Evolutionary conservation across 2,329 filamentous ascomycete genomes (phyloP).

Genomic region (Clonostachys rosea): DNA sequence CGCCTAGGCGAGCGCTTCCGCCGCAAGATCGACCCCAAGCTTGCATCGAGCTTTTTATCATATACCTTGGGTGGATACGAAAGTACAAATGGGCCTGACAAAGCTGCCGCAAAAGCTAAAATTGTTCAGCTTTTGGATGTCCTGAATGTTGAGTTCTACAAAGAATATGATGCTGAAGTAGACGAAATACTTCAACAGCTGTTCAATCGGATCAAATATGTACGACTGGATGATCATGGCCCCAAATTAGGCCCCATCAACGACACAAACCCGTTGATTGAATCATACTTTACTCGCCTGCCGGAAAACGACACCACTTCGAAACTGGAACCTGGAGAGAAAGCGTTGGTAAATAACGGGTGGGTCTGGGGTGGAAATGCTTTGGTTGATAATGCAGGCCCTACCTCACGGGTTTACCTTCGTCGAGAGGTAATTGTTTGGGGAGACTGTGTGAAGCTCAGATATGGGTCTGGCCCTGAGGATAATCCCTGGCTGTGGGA

Average conservation of each 20-base stretch:
- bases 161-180: conserved; percentile 84
- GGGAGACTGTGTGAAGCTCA: conserved; percentile 96
- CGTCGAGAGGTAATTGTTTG: conserved; percentile 94
- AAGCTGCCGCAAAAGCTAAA: conserved; percentile 46
- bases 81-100: conserved; percentile 33
- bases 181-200: conserved; percentile 84
- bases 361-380: conserved; percentile 99
- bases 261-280: conserved; percentile 74
- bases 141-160: conserved; percentile 83
- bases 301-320: conserved; percentile 73
- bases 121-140: conserved; percentile 68
- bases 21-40: conserved; percentile 62
- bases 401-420: conserved; percentile 88
- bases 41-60: conserved; percentile 54
- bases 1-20: conserved; percentile 76
- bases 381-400: conserved; percentile 87
- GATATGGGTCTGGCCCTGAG: conserved; percentile 74
- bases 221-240: conserved; percentile 86
- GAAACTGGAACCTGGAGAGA: conserved; percentile 69
- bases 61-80: conserved; percentile 54
- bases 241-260: conserved; percentile 81
- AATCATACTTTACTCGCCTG: conserved; percentile 91
- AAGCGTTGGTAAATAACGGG: conserved; percentile 89
- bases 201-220: conserved; percentile 92
- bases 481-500: conserved; percentile 96